Conservation (phyloP, 202 grass and related monocot species). For the Schoenoplectus triqueter region DNA sequence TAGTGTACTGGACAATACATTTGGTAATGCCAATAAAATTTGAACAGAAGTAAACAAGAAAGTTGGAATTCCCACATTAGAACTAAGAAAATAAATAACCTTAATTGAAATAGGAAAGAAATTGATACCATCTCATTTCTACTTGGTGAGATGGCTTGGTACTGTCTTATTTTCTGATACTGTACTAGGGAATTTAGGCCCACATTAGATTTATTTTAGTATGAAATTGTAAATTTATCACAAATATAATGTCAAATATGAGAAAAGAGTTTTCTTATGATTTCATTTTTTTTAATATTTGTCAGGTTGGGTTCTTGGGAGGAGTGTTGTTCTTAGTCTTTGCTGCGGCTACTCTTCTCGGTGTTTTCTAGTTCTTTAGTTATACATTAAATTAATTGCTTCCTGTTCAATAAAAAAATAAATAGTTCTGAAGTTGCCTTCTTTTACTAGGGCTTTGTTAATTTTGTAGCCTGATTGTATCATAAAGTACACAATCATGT, state of each 20-base stretch:
- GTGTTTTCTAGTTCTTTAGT: slow-evolving; percentile 60
- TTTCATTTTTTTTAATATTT: neutral
- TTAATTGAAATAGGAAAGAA: neutral
- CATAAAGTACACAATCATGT: neutral
- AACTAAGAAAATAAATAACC: neutral
- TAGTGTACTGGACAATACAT: neutral
- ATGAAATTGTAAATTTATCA: neutral
- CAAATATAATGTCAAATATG: neutral
- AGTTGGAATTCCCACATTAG: neutral
- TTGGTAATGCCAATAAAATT: neutral
- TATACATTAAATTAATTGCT: slow-evolving; percentile 31
- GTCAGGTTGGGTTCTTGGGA: slow-evolving; percentile 81
- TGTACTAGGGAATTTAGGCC: neutral
- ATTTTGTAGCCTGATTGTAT: slow-evolving; percentile 9
- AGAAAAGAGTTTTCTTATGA: neutral
- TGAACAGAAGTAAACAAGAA: neutral
- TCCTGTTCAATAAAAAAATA: slow-evolving; percentile 12
- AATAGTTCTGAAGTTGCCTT: neutral
- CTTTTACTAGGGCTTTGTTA: slow-evolving; percentile 1
- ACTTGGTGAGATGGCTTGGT: neutral
- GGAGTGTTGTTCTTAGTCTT: slow-evolving; percentile 88
- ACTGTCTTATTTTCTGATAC: neutral
- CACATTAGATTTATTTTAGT: neutral
- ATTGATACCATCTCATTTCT: neutral
- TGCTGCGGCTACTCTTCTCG: slow-evolving; percentile 65